Evolutionary conservation across 768 basidiomycete species (phyloP).

Genomic region (Suillus variegatus): DNA sequence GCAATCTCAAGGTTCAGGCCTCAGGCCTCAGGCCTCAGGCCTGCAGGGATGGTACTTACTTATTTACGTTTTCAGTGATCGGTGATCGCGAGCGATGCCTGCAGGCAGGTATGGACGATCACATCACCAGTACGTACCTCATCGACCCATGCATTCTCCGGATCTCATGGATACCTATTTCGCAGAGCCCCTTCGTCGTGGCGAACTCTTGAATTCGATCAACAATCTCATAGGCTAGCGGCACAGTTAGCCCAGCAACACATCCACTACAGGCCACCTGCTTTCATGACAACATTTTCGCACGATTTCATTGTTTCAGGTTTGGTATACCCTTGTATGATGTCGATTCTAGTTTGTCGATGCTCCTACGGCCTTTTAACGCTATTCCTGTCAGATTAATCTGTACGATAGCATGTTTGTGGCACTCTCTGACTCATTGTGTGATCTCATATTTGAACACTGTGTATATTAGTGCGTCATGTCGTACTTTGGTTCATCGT

Average conservation of each 20-base stretch:
- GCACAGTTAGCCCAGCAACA: constrained; percentile 33
- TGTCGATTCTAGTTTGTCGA: background rate
- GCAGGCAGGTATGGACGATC: constrained; percentile 81
- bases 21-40: too few relatives aligned
- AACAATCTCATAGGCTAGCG: constrained; percentile 76
- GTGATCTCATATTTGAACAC: background rate
- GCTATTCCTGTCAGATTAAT: background rate
- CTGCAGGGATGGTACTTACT: constrained; percentile 13
- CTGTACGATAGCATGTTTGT: background rate
- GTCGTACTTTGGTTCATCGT: background rate
- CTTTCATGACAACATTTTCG: constrained; percentile 25
- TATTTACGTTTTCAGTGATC: constrained; percentile 64
- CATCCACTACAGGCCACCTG: constrained; percentile 32
- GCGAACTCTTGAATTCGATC: constrained; percentile 79
- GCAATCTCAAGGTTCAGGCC: background rate
- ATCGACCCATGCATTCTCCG: background rate
- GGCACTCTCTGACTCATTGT: background rate
- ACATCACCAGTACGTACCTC: constrained; percentile 70
- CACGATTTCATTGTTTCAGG: background rate
- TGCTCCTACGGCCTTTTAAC: background rate
- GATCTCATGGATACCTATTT: constrained; percentile 8
- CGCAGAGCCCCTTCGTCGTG: constrained; percentile 75
- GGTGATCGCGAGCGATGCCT: constrained; percentile 78
- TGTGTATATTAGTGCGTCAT: background rate
- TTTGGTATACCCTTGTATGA: background rate